Percentiles rank a stretch among this genome's conserved stretches.
phyloP scores from a whole-genome alignment of 2,329 filamentous ascomycete genomes.

The Elsinoe necatrix region DNA sequence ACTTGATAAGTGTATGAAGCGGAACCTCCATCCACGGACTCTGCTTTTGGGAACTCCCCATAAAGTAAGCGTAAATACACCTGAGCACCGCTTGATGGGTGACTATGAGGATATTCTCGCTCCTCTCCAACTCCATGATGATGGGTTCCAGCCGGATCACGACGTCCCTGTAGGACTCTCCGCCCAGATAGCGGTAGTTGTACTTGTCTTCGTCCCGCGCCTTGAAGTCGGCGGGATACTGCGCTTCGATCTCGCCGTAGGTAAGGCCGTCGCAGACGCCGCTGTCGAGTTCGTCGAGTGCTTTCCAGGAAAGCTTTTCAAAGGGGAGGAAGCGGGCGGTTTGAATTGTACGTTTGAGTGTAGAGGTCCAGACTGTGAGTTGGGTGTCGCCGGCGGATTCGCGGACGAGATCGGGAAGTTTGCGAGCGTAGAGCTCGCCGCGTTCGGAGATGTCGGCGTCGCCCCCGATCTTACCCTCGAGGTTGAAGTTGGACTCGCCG shows the following conservation, averaged over 20 bases:
- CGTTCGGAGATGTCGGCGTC: conserved; percentile 80
- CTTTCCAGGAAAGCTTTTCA: conserved; percentile 97
- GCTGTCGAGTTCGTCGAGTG: conserved; percentile 90
- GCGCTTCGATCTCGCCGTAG: conserved; percentile 86
- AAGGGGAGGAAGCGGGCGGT: conserved; percentile 83
- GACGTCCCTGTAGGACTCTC: conserved; percentile 92
- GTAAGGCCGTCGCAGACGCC: conserved; percentile 95
- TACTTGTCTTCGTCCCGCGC: conserved; percentile 98
- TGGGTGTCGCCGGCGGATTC: conserved; percentile 73
- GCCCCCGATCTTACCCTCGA: conserved; percentile 83
- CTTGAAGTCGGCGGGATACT: conserved; percentile 88
- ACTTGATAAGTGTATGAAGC: conserved; percentile 89
- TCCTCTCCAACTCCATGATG: conserved; percentile 97
- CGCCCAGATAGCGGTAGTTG: conserved; percentile 96
- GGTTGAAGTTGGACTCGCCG: conserved; percentile 88
- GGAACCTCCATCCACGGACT: conserved; percentile 99
- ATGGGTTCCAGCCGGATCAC: conserved; percentile 97
- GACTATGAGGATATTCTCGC: conserved; percentile 94
- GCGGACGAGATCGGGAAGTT: conserved; percentile 73
- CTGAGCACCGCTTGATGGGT: conserved; percentile 94
- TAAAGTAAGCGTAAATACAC: conserved; percentile 98
- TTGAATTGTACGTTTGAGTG: conserved; percentile 76
- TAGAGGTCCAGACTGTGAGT: conserved; percentile 68
- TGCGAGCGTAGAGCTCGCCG: conserved; percentile 77
- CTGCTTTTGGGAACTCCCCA: conserved; percentile 88